A percentile compares a stretch with the other conserved stretches of the same genome.
Evolutionary conservation across 2,329 filamentous ascomycete genomes (phyloP).

Genomic region (Phyllosticta ampelicida): DNA sequence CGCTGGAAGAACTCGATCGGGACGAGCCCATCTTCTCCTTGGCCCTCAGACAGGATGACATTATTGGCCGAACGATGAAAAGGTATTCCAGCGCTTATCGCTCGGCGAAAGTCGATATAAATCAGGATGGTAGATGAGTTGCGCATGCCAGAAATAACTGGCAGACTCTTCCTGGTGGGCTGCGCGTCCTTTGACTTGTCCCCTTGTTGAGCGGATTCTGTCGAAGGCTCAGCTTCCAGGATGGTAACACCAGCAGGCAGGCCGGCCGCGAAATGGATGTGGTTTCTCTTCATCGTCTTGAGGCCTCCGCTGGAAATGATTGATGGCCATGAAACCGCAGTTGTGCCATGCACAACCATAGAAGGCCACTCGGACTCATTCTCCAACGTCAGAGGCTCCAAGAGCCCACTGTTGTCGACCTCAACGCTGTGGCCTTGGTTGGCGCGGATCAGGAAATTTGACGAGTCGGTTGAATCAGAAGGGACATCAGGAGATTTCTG

Average conservation of each 20-base stretch:
- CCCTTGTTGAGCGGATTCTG: slow-evolving; percentile 1
- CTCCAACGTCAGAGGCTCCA: slow-evolving; percentile 49
- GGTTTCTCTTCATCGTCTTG: slow-evolving; percentile 69
- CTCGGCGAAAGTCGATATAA: slow-evolving; percentile 60
- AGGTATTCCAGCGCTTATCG: slow-evolving; percentile 50
- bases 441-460: slow-evolving; percentile 77
- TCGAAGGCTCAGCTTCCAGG: slow-evolving; percentile 10
- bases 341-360: slow-evolving; percentile 77
- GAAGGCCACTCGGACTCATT: slow-evolving; percentile 49
- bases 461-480: slow-evolving; percentile 36
- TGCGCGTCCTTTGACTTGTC: slow-evolving; percentile 14
- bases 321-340: slow-evolving; percentile 63
- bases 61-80: slow-evolving; percentile 58
- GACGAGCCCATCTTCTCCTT: slow-evolving; percentile 44
- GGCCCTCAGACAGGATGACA: slow-evolving; percentile 36
- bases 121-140: slow-evolving; percentile 51
- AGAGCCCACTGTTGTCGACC: slow-evolving; percentile 57
- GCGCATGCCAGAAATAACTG: slow-evolving; percentile 72
- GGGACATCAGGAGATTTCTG: slow-evolving; percentile 28
- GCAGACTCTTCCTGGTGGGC: slow-evolving; percentile 10
- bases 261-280: slow-evolving; percentile 80
- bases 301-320: slow-evolving; percentile 73
- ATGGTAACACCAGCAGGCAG: slow-evolving; percentile 42
- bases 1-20: slow-evolving; percentile 57
- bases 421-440: slow-evolving; percentile 90